phyloP scores from a whole-genome alignment of 208 protist species.

The Acanthamoeba culbertsoni region DNA sequence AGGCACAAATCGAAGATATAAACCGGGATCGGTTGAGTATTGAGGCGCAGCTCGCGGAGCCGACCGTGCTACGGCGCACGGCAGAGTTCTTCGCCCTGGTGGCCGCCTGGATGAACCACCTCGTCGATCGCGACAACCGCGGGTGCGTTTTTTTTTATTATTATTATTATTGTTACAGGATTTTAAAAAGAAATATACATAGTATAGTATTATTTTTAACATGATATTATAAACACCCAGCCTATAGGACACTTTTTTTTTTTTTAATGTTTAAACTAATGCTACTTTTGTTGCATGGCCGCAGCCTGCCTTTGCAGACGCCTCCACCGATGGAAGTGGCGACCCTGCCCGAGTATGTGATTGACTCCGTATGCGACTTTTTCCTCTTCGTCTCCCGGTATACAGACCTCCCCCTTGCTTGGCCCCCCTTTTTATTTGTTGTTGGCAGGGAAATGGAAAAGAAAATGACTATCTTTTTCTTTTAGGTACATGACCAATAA shows the following conservation, averaged over 20 bases:
- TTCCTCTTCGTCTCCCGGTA: constrained; percentile 58
- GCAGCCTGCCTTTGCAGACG: constrained; percentile 32
- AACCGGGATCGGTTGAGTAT: constrained; percentile 17
- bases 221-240: too few relatives aligned
- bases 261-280: background rate
- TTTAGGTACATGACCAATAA: background rate
- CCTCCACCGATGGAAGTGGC: constrained; percentile 43
- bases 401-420: background rate
- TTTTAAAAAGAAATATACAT: too few relatives aligned
- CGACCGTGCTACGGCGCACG: constrained; percentile 32
- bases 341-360: constrained; percentile 67
- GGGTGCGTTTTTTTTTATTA: background rate
- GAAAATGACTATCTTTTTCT: too few relatives aligned
- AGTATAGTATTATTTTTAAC: too few relatives aligned
- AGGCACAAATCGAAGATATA: constrained; percentile 30
- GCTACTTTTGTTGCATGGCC: too few relatives aligned
- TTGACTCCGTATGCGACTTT: constrained; percentile 73
- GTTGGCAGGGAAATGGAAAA: too few relatives aligned
- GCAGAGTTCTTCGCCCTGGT: constrained; percentile 62
- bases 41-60: constrained; percentile 66
- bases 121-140: constrained; percentile 59
- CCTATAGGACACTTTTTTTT: too few relatives aligned
- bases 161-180: background rate
- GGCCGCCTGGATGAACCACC: constrained; percentile 59
- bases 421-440: too few relatives aligned